A percentile compares a stretch with the other conserved stretches of the same genome.
These are phyloP conservation scores for Malus hybrid DNA, from an alignment of 331 rosid species.

Conservation along the genomic window DNA sequence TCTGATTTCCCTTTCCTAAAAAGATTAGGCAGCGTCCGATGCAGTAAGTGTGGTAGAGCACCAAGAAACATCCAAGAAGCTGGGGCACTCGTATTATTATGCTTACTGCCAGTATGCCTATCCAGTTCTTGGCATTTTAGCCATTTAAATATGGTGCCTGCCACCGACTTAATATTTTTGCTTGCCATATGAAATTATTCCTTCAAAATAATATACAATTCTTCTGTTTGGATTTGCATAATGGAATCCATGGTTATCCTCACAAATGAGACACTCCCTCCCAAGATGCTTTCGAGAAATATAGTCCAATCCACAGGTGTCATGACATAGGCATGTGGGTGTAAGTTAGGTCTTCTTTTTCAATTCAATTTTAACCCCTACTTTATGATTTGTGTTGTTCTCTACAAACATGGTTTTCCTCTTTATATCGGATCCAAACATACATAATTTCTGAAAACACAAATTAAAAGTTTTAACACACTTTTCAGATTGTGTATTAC, in stretches of 20 bases:
- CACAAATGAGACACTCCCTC: too few relatives aligned
- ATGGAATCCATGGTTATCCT: background rate
- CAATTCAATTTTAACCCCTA: too few relatives aligned
- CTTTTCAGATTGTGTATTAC: too few relatives aligned
- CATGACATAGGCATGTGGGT: background rate
- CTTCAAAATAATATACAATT: background rate
- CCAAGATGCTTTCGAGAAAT: background rate
- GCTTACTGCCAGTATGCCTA: background rate
- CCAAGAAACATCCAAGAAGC: background rate
- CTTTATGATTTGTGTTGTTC: too few relatives aligned
- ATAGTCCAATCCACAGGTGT: background rate
- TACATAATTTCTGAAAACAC: too few relatives aligned
- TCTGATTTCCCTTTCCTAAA: too few relatives aligned
- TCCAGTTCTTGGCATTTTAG: background rate
- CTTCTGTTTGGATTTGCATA: background rate
- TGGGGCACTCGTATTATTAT: background rate
- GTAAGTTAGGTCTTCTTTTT: too few relatives aligned
- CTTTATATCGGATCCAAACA: too few relatives aligned
- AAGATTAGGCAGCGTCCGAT: too few relatives aligned
- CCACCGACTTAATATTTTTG: background rate
- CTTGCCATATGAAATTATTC: background rate
- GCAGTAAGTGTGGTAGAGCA: background rate
- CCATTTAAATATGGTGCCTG: background rate
- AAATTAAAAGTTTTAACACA: too few relatives aligned
- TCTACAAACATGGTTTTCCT: too few relatives aligned